Evolutionary conservation across 2,329 filamentous ascomycete species (phyloP).

Genomic region (Penicillium sp.): DNA sequence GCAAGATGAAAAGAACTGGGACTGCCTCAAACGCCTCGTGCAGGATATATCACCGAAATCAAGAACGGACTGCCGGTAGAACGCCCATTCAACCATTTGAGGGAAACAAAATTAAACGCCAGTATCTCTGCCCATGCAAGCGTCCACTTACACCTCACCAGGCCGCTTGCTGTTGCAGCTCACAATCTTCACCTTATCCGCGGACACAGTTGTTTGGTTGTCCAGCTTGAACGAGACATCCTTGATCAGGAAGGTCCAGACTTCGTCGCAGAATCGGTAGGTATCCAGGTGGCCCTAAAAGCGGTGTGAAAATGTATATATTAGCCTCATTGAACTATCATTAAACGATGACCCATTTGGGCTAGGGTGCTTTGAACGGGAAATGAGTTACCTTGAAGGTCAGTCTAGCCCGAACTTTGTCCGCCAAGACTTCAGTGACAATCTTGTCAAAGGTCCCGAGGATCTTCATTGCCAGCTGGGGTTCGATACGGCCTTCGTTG

Average conservation of each 20-base stretch:
- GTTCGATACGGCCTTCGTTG: constrained; percentile 90
- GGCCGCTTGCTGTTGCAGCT: constrained; percentile 90
- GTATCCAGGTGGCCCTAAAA: constrained; percentile 88
- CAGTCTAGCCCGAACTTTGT: constrained; percentile 86
- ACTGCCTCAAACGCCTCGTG: constrained; percentile 5
- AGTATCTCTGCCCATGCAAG: background rate
- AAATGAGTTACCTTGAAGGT: constrained; percentile 77
- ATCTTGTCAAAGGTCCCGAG: constrained; percentile 91
- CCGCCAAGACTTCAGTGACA: constrained; percentile 84
- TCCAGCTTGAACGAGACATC: constrained; percentile 99
- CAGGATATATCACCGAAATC: constrained; percentile 7
- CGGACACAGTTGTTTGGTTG: constrained; percentile 68
- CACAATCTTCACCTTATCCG: constrained; percentile 97
- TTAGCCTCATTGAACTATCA: constrained; percentile 13
- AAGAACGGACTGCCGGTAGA: constrained; percentile 10
- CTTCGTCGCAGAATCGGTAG: constrained; percentile 98
- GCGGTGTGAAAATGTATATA: constrained; percentile 2
- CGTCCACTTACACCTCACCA: constrained; percentile 48
- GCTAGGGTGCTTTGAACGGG: background rate
- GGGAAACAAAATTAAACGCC: constrained; percentile 15
- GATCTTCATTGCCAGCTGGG: constrained; percentile 98
- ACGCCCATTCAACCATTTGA: constrained; percentile 15
- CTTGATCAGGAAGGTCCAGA: constrained; percentile 99
- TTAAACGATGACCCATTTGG: background rate
- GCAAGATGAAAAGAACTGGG: constrained; percentile 6